phyloP scores from a whole-genome alignment of 371 early-diverging fungal genomes.

The Batkoa obscura region DNA sequence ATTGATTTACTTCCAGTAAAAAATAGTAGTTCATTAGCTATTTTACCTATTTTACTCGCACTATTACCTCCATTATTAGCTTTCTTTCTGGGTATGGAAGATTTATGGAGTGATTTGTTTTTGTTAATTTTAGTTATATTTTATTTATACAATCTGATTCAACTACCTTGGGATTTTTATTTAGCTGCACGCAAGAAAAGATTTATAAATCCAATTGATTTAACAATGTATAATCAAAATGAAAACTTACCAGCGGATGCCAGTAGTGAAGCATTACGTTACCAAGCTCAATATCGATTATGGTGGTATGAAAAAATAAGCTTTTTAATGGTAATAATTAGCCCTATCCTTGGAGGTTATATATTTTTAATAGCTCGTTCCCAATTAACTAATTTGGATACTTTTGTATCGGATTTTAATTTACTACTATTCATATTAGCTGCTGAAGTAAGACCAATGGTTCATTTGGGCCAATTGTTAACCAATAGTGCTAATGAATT shows the following conservation, averaged over 20 bases:
- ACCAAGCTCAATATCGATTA: constrained; percentile 20
- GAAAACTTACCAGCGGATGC: constrained; percentile 12
- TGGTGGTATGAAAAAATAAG: constrained; percentile 29
- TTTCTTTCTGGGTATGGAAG: constrained; percentile 37
- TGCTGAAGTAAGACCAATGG: constrained; percentile 30
- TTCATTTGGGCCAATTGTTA: constrained; percentile 26
- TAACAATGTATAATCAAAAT: constrained; percentile 9
- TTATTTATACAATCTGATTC: constrained; percentile 45
- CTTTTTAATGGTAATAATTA: constrained; percentile 23
- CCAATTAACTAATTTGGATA: constrained; percentile 28
- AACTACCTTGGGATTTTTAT: constrained; percentile 50
- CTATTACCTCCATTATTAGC: constrained; percentile 39
- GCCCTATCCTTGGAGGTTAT: constrained; percentile 36
- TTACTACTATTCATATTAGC: constrained; percentile 39
- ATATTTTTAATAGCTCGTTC: constrained; percentile 27
- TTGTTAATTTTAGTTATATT: constrained; percentile 33
- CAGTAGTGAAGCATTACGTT: constrained; percentile 15
- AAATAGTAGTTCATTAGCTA: neutral
- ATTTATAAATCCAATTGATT: constrained; percentile 9
- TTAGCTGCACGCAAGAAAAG: constrained; percentile 35
- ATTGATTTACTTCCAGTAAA: no score
- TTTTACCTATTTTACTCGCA: constrained; percentile 43
- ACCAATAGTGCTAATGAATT: constrained; percentile 29
- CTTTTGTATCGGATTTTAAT: constrained; percentile 35
- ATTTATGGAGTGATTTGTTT: constrained; percentile 43